Conservation (phyloP, 306 rosid species). For the Luffa aegyptiaca region DNA sequence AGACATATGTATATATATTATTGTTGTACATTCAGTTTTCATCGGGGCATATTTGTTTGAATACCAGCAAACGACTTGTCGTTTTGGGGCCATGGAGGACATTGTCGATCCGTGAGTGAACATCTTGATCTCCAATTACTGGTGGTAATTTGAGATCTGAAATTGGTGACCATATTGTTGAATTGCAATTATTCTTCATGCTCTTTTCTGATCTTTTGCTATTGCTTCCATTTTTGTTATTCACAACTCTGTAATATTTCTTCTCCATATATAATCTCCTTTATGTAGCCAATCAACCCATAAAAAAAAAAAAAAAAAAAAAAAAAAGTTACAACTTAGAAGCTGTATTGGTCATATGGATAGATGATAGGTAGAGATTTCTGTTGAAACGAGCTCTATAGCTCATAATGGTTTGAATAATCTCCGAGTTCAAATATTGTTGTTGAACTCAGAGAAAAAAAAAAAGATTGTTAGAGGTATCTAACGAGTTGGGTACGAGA, state of each 20-base stretch:
- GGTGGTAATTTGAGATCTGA: neutral
- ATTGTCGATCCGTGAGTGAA: neutral
- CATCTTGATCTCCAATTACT: neutral
- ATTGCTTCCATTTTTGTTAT: neutral
- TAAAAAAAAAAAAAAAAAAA: neutral
- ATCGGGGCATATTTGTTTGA: conserved; percentile 2
- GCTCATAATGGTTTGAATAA: too few relatives aligned
- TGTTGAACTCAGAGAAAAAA: too few relatives aligned
- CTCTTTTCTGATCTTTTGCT: neutral
- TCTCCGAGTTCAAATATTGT: too few relatives aligned
- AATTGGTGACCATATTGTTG: conserved; percentile 1
- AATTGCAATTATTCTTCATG: neutral
- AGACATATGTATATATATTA: neutral
- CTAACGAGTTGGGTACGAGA: neutral
- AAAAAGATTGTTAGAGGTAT: neutral
- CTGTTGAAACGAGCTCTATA: too few relatives aligned
- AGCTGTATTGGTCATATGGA: too few relatives aligned
- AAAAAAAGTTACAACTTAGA: neutral
- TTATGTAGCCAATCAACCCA: neutral
- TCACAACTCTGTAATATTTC: conserved; percentile 4
- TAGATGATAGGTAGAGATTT: too few relatives aligned
- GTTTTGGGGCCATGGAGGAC: neutral
- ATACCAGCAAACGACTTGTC: neutral
- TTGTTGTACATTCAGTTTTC: neutral
- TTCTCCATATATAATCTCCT: neutral